Conservation (phyloP, 805 yeast species). For the Suhomyces faveliae region DNA sequence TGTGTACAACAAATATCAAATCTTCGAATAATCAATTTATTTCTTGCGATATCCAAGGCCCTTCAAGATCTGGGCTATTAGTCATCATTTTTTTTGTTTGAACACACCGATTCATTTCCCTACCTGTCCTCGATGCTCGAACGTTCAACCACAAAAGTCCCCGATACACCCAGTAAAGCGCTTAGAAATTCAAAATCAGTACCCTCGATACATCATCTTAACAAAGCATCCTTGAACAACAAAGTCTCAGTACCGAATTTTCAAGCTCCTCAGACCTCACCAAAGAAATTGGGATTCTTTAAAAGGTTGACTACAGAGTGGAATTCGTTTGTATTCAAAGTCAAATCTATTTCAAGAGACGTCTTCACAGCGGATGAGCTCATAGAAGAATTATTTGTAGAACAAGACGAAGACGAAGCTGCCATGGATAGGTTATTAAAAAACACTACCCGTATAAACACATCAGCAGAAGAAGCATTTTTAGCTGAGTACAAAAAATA, state of each 20-base stretch:
- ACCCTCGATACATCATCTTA: slow-evolving; percentile 4
- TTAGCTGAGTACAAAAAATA: slow-evolving; percentile 30
- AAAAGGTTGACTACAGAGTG: slow-evolving; percentile 40
- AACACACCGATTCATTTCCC: background rate
- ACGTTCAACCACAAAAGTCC: background rate
- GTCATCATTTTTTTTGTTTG: background rate
- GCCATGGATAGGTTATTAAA: slow-evolving; percentile 22
- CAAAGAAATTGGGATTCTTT: slow-evolving; percentile 28
- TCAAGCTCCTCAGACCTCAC: background rate
- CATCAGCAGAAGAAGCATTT: slow-evolving; percentile 31
- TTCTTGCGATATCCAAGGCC: background rate
- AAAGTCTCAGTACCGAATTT: background rate
- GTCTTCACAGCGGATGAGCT: slow-evolving; percentile 49
- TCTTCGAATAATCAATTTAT: background rate
- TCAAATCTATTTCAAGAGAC: slow-evolving; percentile 49
- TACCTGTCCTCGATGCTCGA: background rate
- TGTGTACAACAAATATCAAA: too few relatives aligned
- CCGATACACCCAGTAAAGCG: background rate
- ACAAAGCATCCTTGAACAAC: slow-evolving; percentile 3
- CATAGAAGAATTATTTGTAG: slow-evolving; percentile 49
- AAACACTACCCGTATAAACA: slow-evolving; percentile 17
- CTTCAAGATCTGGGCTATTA: background rate
- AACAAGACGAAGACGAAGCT: slow-evolving; percentile 30
- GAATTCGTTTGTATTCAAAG: slow-evolving; percentile 29
- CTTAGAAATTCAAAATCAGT: slow-evolving; percentile 8